Conservation (phyloP, 1,284 basidiomycete species). For the Kwoniella shivajii region DNA sequence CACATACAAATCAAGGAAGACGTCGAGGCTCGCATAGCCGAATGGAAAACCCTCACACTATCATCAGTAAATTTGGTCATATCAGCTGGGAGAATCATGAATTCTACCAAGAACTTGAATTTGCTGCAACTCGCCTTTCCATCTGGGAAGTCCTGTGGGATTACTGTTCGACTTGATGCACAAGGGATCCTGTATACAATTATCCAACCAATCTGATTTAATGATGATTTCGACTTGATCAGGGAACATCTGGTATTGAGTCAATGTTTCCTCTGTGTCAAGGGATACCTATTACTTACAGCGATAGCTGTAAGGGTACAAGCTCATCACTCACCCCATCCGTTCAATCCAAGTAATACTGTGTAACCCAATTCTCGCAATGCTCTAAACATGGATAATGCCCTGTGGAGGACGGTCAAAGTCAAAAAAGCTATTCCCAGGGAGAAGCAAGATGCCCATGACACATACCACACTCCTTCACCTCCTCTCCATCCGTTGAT, state of each 20-base stretch:
- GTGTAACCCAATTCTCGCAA: conserved; percentile 9
- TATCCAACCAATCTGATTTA: conserved; percentile 1
- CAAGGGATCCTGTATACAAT: conserved; percentile 5
- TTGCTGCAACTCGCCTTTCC: conserved; percentile 10
- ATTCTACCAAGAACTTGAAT: not conserved
- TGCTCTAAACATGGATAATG: conserved; percentile 6
- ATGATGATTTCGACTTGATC: conserved; percentile 10
- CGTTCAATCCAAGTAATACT: conserved; percentile 5
- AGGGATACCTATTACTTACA: not conserved
- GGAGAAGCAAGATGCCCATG: too few species aligned
- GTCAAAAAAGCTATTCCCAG: too few species aligned
- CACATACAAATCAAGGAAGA: not conserved
- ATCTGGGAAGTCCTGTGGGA: conserved; percentile 4
- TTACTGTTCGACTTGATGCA: conserved; percentile 5
- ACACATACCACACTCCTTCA: conserved; percentile 9
- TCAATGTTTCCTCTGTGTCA: not conserved
- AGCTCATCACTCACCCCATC: conserved; percentile 6
- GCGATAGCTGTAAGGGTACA: not conserved
- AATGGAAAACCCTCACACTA: not conserved
- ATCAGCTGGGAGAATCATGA: not conserved
- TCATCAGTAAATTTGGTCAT: not conserved
- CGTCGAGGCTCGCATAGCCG: too few species aligned
- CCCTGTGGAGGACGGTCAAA: not conserved
- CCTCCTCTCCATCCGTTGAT: conserved; percentile 9
- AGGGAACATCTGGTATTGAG: conserved; percentile 7